These are phyloP conservation scores for Pichia sp. DNA, from an alignment of 1,139 yeast species.

Conservation along the genomic window DNA sequence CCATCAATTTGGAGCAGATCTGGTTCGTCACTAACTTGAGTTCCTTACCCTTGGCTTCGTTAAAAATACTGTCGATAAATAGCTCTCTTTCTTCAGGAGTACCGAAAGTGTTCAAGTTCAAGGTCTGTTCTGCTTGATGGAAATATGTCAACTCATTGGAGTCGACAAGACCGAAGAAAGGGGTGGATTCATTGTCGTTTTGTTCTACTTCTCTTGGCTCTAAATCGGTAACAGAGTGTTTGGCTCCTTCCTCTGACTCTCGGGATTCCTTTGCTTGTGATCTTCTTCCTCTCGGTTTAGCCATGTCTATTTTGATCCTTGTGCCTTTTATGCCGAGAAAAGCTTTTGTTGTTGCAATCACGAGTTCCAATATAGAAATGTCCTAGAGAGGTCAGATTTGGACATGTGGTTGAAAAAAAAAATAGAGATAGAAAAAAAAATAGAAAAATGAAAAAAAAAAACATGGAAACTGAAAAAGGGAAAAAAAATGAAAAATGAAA, in stretches of 20 bases:
- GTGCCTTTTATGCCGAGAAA: too few species aligned
- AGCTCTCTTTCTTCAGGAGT: slow-evolving; percentile 67
- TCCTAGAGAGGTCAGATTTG: too few species aligned
- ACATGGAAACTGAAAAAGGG: too few species aligned
- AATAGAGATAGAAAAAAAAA: slow-evolving; percentile 1
- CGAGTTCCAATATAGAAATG: too few species aligned
- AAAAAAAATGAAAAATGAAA: background rate
- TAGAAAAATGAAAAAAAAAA: background rate
- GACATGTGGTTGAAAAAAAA: too few species aligned
- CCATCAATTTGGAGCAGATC: slow-evolving; percentile 89
- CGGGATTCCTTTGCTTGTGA: slow-evolving; percentile 35
- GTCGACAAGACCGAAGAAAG: slow-evolving; percentile 85
- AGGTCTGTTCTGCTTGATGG: slow-evolving; percentile 84
- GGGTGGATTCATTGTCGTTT: slow-evolving; percentile 29
- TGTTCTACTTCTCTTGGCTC: background rate
- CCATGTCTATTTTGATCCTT: slow-evolving; percentile 11
- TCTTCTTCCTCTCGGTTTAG: slow-evolving; percentile 69
- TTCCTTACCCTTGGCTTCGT: slow-evolving; percentile 87
- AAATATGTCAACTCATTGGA: slow-evolving; percentile 82
- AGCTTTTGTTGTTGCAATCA: too few species aligned
- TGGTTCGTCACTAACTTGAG: slow-evolving; percentile 90
- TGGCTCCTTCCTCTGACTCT: slow-evolving; percentile 12
- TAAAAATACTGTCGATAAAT: slow-evolving; percentile 72
- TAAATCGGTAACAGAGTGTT: background rate
- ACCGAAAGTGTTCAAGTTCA: slow-evolving; percentile 77